phyloP scores from a whole-genome alignment of 306 rosid genomes.

The Macrotyloma uniflorum region DNA sequence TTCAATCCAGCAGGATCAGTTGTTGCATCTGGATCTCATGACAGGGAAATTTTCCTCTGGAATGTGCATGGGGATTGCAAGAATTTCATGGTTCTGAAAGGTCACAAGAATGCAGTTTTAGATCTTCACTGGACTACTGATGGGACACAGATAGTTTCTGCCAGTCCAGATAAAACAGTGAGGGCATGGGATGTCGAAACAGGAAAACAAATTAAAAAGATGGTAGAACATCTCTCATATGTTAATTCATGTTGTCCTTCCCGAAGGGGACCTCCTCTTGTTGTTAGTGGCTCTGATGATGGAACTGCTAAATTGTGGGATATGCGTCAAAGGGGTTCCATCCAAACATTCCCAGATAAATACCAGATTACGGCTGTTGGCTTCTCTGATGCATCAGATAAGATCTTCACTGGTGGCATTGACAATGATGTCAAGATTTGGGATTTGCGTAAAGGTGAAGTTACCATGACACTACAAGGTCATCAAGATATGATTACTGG shows the following conservation, averaged over 20 bases:
- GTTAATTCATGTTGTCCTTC: slow-evolving; percentile 95
- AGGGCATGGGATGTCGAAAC: slow-evolving; percentile 98
- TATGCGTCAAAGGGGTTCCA: slow-evolving; percentile 96
- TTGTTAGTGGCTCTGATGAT: slow-evolving; percentile 94
- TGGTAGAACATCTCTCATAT: slow-evolving; percentile 92
- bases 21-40: slow-evolving; percentile 93
- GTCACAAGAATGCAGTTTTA: slow-evolving; percentile 93
- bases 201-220: slow-evolving; percentile 86
- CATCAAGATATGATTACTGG: slow-evolving; percentile 96
- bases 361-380: slow-evolving; percentile 88
- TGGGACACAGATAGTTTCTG: slow-evolving; percentile 82
- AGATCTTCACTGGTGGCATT: slow-evolving; percentile 89
- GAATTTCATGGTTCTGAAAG: slow-evolving; percentile 88
- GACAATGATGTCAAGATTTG: slow-evolving; percentile 92
- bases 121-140: slow-evolving; percentile 98
- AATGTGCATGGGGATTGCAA: slow-evolving; percentile 86
- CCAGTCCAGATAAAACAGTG: slow-evolving; percentile 90
- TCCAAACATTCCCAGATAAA: slow-evolving; percentile 96
- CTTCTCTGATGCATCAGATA: slow-evolving; percentile 94
- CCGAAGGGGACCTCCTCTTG: slow-evolving; percentile 90
- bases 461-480: slow-evolving; percentile 87
- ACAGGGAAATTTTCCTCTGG: slow-evolving; percentile 94
- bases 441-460: slow-evolving; percentile 97
- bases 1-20: slow-evolving; percentile 87
- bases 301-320: slow-evolving; percentile 98